A percentile compares a stretch with the other conserved stretches of the same genome.
phyloP scores from a whole-genome alignment of 345 rosid species.

The Lumnitzera littorea region DNA sequence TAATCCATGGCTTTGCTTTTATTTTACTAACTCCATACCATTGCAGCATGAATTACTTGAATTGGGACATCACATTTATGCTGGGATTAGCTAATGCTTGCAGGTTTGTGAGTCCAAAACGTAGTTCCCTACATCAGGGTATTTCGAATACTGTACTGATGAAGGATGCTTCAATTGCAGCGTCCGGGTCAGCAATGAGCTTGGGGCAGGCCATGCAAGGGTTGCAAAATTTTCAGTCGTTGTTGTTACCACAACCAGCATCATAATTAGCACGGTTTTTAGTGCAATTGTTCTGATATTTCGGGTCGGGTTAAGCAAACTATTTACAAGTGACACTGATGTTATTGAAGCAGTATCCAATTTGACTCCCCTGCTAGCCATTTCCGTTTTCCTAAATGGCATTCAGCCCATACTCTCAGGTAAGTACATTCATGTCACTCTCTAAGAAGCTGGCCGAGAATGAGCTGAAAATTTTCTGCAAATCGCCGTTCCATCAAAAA shows the following conservation, averaged over 20 bases:
- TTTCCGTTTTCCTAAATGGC: conserved; percentile 80
- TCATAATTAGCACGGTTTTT: conserved; percentile 46
- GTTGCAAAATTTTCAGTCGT: conserved; percentile 66
- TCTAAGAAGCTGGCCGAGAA: neutral
- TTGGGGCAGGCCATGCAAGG: conserved; percentile 70
- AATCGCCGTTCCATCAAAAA: too few species aligned
- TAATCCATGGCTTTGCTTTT: neutral
- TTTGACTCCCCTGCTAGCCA: conserved; percentile 69
- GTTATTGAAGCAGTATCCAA: conserved; percentile 59
- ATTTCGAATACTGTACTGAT: neutral
- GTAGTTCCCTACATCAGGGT: neutral
- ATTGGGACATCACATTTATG: conserved; percentile 81
- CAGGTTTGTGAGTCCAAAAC: conserved; percentile 33
- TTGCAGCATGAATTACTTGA: conserved; percentile 72
- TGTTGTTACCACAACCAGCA: conserved; percentile 54
- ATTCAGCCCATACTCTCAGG: conserved; percentile 94
- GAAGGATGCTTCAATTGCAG: conserved; percentile 24
- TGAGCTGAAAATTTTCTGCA: neutral
- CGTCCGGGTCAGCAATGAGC: conserved; percentile 77
- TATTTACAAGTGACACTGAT: conserved; percentile 53
- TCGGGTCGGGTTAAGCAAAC: conserved; percentile 49
- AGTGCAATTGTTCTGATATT: conserved; percentile 37
- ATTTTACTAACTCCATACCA: neutral
- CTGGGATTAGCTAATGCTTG: conserved; percentile 66
- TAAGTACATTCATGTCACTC: conserved; percentile 4